A percentile compares a stretch with the other conserved stretches of the same genome.
These are phyloP conservation scores for Oryza coarctata DNA, from an alignment of 176 grass and related monocot species.

Conservation along the genomic window DNA sequence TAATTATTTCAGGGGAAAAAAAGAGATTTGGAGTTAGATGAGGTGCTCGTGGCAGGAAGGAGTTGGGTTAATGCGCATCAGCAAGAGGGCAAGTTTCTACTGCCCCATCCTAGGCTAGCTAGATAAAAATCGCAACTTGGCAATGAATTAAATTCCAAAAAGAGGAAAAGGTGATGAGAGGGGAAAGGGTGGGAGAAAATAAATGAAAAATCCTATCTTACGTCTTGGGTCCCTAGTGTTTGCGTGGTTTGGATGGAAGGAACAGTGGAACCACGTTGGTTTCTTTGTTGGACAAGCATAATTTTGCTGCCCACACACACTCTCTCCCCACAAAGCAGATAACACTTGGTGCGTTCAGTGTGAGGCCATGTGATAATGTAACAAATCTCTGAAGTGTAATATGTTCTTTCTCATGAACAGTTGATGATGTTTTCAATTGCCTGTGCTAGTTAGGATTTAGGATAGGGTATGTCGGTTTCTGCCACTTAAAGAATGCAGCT, in stretches of 20 bases:
- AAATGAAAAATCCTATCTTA: constrained; percentile 29
- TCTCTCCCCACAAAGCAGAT: constrained; percentile 3
- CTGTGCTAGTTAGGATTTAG: constrained; percentile 31
- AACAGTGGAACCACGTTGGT: constrained; percentile 32
- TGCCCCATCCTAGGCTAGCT: constrained; percentile 12
- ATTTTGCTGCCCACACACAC: not conserved
- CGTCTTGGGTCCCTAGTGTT: constrained; percentile 25
- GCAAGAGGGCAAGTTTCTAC: constrained; percentile 39
- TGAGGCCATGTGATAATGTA: not conserved
- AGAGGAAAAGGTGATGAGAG: constrained; percentile 34
- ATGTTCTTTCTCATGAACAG: constrained; percentile 6
- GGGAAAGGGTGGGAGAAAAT: not conserved
- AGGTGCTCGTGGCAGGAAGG: constrained; percentile 15
- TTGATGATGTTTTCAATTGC: constrained; percentile 3
- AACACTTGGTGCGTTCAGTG: not conserved
- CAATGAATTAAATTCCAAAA: constrained; percentile 39
- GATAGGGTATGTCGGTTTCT: constrained; percentile 26
- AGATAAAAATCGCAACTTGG: constrained; percentile 8
- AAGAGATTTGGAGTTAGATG: not conserved
- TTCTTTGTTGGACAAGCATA: constrained; percentile 30
- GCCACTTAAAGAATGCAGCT: constrained; percentile 24
- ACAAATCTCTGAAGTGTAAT: not conserved
- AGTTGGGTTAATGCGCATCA: constrained; percentile 34
- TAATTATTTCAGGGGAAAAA: constrained; percentile 12
- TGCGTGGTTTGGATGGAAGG: constrained; percentile 37